phyloP scores from a whole-genome alignment of 148 eudicot species.

The Cornus controversa region DNA sequence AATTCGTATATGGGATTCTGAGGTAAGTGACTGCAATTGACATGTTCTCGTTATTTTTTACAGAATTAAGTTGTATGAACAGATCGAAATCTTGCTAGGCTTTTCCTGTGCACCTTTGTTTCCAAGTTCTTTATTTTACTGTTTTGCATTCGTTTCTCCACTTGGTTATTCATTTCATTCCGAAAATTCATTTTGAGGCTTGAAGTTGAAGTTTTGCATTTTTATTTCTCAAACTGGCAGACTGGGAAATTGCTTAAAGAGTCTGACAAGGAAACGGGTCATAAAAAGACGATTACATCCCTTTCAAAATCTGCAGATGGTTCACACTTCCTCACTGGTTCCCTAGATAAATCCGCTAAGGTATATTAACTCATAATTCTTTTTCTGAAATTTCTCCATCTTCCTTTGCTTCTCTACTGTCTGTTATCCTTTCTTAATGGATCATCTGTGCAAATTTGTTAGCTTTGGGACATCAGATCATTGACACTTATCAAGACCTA shows the following conservation, averaged over 20 bases:
- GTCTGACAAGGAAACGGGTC: conserved; percentile 65
- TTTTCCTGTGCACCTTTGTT: too few relatives aligned
- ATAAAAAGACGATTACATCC: conserved; percentile 70
- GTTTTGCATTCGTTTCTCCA: too few relatives aligned
- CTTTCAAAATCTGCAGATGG: conserved; percentile 76
- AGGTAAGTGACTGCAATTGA: conserved; percentile 36
- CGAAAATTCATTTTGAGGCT: too few relatives aligned
- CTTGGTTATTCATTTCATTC: too few relatives aligned
- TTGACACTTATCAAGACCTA: conserved; percentile 81
- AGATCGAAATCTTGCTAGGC: too few relatives aligned
- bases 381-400: too few relatives aligned
- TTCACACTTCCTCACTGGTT: conserved; percentile 85
- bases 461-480: conserved; percentile 94
- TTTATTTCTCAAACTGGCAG: conserved; percentile 27
- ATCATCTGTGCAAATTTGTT: conserved; percentile 10
- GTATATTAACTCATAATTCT: conserved; percentile 24
- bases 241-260: conserved; percentile 77
- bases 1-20: conserved; percentile 89
- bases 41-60: too few relatives aligned
- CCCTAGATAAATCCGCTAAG: conserved; percentile 92
- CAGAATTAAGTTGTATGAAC: too few relatives aligned
- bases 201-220: too few relatives aligned
- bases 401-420: too few relatives aligned
- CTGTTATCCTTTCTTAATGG: not conserved
- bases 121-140: too few relatives aligned